phyloP scores from a whole-genome alignment of 2,329 filamentous ascomycete genomes.

The Claviceps paspali region DNA sequence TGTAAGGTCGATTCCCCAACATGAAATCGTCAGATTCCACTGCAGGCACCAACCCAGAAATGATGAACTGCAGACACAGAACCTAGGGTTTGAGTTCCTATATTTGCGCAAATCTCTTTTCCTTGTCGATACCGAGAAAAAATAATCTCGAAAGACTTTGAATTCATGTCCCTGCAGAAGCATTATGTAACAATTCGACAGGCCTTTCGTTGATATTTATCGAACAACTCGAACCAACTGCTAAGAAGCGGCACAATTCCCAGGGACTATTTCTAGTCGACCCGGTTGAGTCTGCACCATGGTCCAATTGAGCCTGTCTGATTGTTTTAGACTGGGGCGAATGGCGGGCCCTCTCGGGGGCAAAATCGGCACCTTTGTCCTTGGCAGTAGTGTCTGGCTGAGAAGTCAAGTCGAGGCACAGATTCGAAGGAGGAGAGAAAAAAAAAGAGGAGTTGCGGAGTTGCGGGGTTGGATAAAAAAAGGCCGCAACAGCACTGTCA shows the following conservation, averaged over 20 bases:
- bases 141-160: no score
- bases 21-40: no score
- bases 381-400: slow-evolving; percentile 1
- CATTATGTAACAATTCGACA: no score
- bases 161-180: no score
- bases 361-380: slow-evolving; percentile 2
- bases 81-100: no score
- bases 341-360: background rate
- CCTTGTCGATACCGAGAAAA: no score
- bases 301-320: background rate
- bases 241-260: no score
- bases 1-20: background rate
- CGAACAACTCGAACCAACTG: no score
- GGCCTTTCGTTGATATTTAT: no score
- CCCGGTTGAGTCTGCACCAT: no score
- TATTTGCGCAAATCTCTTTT: no score
- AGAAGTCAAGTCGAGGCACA: background rate
- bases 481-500: slow-evolving; percentile 1
- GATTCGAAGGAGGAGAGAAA: background rate
- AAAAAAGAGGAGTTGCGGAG: background rate
- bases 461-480: slow-evolving; percentile 1
- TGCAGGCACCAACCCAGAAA: background rate
- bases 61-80: background rate
- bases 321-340: background rate
- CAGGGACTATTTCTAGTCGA: no score